Conservation (phyloP, 1,284 basidiomycete species). For the Fomitopsis betulina region DNA sequence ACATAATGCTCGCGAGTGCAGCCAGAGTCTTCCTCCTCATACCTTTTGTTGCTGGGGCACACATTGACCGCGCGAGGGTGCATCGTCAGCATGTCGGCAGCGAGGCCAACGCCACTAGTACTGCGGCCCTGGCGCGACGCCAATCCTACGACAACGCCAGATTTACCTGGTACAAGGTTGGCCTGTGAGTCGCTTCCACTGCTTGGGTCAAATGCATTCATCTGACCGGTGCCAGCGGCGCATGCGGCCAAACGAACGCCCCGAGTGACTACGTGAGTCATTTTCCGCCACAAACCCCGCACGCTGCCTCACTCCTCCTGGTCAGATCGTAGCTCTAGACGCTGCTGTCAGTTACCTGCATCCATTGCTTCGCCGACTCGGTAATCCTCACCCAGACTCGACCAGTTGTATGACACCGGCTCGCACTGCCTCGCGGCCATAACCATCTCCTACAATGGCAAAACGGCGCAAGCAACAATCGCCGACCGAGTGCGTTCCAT, state of each 20-base stretch:
- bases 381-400: not conserved
- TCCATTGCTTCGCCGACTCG: slow-evolving; percentile 28
- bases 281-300: not conserved
- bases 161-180: not conserved
- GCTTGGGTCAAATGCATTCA: not conserved
- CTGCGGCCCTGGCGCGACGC: not conserved
- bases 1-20: not conserved
- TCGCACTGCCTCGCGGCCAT: slow-evolving; percentile 66
- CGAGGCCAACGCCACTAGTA: not conserved
- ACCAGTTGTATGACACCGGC: slow-evolving; percentile 45
- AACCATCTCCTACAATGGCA: slow-evolving; percentile 62
- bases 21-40: not conserved
- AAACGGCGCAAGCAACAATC: slow-evolving; percentile 56
- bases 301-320: not conserved
- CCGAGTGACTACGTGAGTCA: slow-evolving; percentile 47
- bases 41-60: not conserved
- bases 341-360: slow-evolving; percentile 27
- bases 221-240: slow-evolving; percentile 34
- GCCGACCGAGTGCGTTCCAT: slow-evolving; percentile 53
- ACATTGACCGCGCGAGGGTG: not conserved
- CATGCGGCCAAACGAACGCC: slow-evolving; percentile 47
- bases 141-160: not conserved
- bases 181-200: not conserved
- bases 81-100: not conserved
- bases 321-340: slow-evolving; percentile 17